These are phyloP conservation scores for Friedmanniomyces endolithicus DNA, from an alignment of 495 filamentous ascomycete species.

Conservation along the genomic window DNA sequence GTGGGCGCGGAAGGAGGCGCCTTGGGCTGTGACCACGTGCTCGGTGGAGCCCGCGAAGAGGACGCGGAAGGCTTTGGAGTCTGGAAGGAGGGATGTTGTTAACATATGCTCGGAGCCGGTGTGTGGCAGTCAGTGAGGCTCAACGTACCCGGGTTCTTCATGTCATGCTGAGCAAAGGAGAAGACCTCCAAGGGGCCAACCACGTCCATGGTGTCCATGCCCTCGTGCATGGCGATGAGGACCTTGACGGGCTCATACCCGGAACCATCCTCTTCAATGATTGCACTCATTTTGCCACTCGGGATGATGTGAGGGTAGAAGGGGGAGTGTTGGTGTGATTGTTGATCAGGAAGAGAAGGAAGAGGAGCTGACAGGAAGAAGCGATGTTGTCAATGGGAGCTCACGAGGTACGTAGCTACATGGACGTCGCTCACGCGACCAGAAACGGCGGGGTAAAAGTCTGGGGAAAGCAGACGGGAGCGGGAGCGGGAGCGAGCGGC, in stretches of 20 bases:
- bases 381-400: no score
- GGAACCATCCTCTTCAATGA: constrained; percentile 26
- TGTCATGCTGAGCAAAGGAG: constrained; percentile 44
- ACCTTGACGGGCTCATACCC: constrained; percentile 37
- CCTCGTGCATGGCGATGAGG: constrained; percentile 37
- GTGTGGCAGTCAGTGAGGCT: background rate
- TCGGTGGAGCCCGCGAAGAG: constrained; percentile 29
- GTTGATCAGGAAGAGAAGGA: no score
- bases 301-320: background rate
- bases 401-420: no score
- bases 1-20: constrained; percentile 36
- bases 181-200: constrained; percentile 56
- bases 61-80: constrained; percentile 35
- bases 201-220: constrained; percentile 50
- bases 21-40: constrained; percentile 32
- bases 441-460: no score
- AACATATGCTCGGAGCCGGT: background rate
- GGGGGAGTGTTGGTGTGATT: no score
- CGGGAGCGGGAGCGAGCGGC: no score
- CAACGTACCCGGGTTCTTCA: constrained; percentile 44
- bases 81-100: constrained; percentile 18
- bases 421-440: no score
- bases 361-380: no score
- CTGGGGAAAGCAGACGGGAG: no score
- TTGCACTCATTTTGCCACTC: constrained; percentile 33